phyloP scores from a whole-genome alignment of 2,329 filamentous ascomycete genomes.

The Lecanicillium sp. region DNA sequence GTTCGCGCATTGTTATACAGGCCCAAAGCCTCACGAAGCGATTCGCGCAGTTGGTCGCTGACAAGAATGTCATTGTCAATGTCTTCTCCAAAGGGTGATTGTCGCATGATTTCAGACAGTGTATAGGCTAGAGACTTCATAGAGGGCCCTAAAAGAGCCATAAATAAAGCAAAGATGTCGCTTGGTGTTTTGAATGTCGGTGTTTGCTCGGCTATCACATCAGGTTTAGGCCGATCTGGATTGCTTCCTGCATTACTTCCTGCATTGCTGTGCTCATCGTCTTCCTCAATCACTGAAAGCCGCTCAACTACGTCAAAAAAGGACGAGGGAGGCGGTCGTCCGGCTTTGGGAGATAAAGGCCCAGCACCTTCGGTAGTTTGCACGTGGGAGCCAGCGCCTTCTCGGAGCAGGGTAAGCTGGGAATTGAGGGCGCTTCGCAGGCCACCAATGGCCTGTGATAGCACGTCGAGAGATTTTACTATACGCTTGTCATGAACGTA shows the following conservation, averaged over 20 bases:
- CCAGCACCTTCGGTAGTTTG: conserved; percentile 13
- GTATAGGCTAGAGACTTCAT: conserved; percentile 96
- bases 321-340: conserved; percentile 19
- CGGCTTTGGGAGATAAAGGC: conserved; percentile 17
- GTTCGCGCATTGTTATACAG: conserved; percentile 71
- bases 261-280: conserved; percentile 32
- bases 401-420: conserved; percentile 76
- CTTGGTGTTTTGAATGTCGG: conserved; percentile 52
- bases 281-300: conserved; percentile 56
- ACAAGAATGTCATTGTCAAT: conserved; percentile 62
- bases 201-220: conserved; percentile 18
- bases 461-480: conserved; percentile 73
- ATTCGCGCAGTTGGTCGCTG: conserved; percentile 72
- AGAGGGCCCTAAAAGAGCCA: conserved; percentile 78
- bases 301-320: conserved; percentile 35
- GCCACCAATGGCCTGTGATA: conserved; percentile 85
- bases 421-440: conserved; percentile 81
- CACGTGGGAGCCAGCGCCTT: conserved; percentile 31
- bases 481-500: conserved; percentile 73
- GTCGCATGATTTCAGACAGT: conserved; percentile 77
- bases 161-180: conserved; percentile 89
- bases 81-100: conserved; percentile 69
- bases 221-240: conserved; percentile 12
- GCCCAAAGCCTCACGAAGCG: conserved; percentile 69
- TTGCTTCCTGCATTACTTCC: conserved; percentile 3